Evolutionary conservation across 2,329 filamentous ascomycete species (phyloP), one percentile per base, ranked within the genome.

Genomic region (Bimuria novae-zelandiae): DNA sequence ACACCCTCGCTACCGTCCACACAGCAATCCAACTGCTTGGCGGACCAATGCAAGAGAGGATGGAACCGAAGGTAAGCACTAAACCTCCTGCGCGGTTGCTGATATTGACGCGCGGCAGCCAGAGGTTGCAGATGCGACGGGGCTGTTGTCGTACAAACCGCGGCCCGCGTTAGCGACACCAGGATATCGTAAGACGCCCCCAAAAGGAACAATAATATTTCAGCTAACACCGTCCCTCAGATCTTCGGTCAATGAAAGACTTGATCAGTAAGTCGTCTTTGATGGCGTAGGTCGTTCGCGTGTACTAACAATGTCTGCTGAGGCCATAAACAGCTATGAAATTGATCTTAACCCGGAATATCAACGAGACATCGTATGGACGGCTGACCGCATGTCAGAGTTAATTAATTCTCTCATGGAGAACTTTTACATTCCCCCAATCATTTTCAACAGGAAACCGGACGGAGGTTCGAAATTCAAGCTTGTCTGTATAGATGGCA

Each of bases 291-390:
- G 16, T 8, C n/a, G 22, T 27, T 3, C n/a, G 22, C 40, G 37
- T 8, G 35, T 23, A 21, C 42, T 61, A 53, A 52, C 58, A 4
- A 32, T 16, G 17, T 16, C 0, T 16, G 8, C 23, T 70, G 68
- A 60, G 12, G 55, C 60, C 12, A 48, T 72, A 10, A 56, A 70
- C 1, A 48, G 48, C 5, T 56, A 56, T 6, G 29, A 16, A 1
- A 67, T 80, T 35, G 68, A 79, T 39, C 62, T 80, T 5, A 67
- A 79, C 49, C 77, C 78, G 3, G 74, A 77, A 14, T 80, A 80
- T 45, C 78, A 80, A 57, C 65, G 78, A 52, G 77, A 76, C 30
- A 72, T 79, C 17, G 77, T 80, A 1, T 80, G 78, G 78, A 64
- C 21, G 64, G 65, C 62, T 17, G 66, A 72, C n/a, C 60, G 66